Percentiles rank a stretch among this genome's conserved stretches.
Conservation (phyloP, 768 basidiomycete species). For the Termitomyces sp. region DNA sequence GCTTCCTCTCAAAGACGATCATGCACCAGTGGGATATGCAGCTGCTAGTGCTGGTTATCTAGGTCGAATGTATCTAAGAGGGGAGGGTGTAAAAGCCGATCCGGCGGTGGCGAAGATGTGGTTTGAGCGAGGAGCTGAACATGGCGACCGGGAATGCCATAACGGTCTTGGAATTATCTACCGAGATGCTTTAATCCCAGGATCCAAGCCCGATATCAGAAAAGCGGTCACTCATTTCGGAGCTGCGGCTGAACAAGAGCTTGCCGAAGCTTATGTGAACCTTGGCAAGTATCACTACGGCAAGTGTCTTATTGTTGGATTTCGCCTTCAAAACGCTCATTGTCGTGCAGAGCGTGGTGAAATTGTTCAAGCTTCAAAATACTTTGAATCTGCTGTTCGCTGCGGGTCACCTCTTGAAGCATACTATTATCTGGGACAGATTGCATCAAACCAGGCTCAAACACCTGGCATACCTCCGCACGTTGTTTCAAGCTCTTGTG, state of each 20-base stretch:
- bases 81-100: slow-evolving; percentile 86
- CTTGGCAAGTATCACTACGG: slow-evolving; percentile 78
- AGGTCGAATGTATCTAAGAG: slow-evolving; percentile 91
- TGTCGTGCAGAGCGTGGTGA: slow-evolving; percentile 63
- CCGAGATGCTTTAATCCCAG: slow-evolving; percentile 80
- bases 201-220: slow-evolving; percentile 59
- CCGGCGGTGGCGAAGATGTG: slow-evolving; percentile 80
- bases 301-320: slow-evolving; percentile 27
- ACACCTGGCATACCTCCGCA: slow-evolving; percentile 41
- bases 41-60: slow-evolving; percentile 84
- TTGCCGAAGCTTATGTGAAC: slow-evolving; percentile 91
- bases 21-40: slow-evolving; percentile 56
- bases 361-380: slow-evolving; percentile 57
- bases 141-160: slow-evolving; percentile 83
- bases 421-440: slow-evolving; percentile 88
- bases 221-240: slow-evolving; percentile 69
- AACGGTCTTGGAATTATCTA: slow-evolving; percentile 92
- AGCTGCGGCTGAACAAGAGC: slow-evolving; percentile 80
- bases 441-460: slow-evolving; percentile 63
- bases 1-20: slow-evolving; percentile 48
- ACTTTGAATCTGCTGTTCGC: slow-evolving; percentile 83
- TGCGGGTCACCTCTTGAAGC: slow-evolving; percentile 93
- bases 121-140: slow-evolving; percentile 84
- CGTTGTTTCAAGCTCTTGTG: slow-evolving; percentile 71
- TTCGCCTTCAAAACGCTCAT: slow-evolving; percentile 10